A percentile compares a stretch with the other conserved stretches of the same genome.
Conservation (phyloP, 768 basidiomycete species). For the Omphalotus guepiniiformis region DNA sequence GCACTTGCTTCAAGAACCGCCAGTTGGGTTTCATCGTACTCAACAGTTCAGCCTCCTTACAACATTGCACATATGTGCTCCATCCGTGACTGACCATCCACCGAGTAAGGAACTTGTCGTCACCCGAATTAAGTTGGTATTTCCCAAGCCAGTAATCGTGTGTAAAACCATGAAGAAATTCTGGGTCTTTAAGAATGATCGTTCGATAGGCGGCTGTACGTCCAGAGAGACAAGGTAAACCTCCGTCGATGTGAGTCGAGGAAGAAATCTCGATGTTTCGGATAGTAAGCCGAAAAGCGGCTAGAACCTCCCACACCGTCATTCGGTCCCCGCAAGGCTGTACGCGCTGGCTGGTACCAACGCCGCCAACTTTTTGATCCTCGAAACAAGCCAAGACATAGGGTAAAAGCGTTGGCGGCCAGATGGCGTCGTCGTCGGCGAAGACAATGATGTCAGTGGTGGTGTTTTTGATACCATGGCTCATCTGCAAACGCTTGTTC, state of each 20-base stretch:
- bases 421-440: slow-evolving; percentile 94
- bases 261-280: slow-evolving; percentile 91
- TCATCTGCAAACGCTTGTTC: slow-evolving; percentile 93
- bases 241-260: slow-evolving; percentile 91
- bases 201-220: slow-evolving; percentile 93
- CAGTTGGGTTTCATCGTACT: slow-evolving; percentile 97
- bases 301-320: slow-evolving; percentile 95
- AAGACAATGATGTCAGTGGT: slow-evolving; percentile 93
- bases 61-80: slow-evolving; percentile 90
- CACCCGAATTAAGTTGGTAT: slow-evolving; percentile 92
- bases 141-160: slow-evolving; percentile 93
- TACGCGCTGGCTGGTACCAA: slow-evolving; percentile 88
- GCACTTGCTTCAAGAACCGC: slow-evolving; percentile 91
- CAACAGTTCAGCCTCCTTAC: slow-evolving; percentile 79
- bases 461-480: slow-evolving; percentile 86
- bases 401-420: slow-evolving; percentile 89
- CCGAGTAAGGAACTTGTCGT: slow-evolving; percentile 91
- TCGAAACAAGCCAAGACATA: slow-evolving; percentile 90
- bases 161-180: slow-evolving; percentile 89
- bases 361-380: slow-evolving; percentile 90
- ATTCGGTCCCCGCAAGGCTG: slow-evolving; percentile 71
- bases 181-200: slow-evolving; percentile 91
- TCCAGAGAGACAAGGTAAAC: slow-evolving; percentile 87
- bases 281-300: slow-evolving; percentile 88
- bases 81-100: slow-evolving; percentile 98